Percentiles rank a stretch among this genome's conserved stretches.
Evolutionary conservation across 805 yeast genomes (phyloP).

Genomic region (Priceomyces melissophilus): DNA sequence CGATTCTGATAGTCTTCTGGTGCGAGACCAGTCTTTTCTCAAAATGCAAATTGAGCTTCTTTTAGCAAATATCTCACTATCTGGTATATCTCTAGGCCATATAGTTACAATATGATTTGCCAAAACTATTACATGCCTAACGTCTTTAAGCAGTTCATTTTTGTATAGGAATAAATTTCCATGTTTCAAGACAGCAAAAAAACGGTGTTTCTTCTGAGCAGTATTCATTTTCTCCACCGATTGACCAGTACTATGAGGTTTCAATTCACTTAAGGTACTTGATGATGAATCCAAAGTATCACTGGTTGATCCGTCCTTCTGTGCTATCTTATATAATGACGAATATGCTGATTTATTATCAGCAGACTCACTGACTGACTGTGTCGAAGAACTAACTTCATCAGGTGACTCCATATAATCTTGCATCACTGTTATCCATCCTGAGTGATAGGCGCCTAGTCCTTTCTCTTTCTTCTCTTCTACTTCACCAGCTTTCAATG

Average conservation of each 20-base stretch:
- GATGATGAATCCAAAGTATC: slow-evolving; percentile 1
- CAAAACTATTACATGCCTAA: slow-evolving; percentile 75
- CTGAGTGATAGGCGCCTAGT: slow-evolving; percentile 59
- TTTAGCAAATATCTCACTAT: slow-evolving; percentile 77
- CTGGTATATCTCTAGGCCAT: slow-evolving; percentile 80
- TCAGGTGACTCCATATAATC: slow-evolving; percentile 52
- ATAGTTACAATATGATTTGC: slow-evolving; percentile 66
- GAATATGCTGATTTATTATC: slow-evolving; percentile 56
- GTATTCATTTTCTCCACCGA: slow-evolving; percentile 12
- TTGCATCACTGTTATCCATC: slow-evolving; percentile 83
- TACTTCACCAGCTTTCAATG: slow-evolving; percentile 54
- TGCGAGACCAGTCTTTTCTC: slow-evolving; percentile 38
- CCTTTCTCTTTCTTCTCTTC: slow-evolving; percentile 61
- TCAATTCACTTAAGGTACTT: slow-evolving; percentile 4
- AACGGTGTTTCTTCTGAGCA: slow-evolving; percentile 52
- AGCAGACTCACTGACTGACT: slow-evolving; percentile 35
- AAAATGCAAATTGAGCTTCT: slow-evolving; percentile 74
- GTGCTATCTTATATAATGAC: slow-evolving; percentile 56
- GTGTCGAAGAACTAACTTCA: slow-evolving; percentile 48
- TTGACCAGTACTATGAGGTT: slow-evolving; percentile 5
- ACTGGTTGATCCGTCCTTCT: slow-evolving; percentile 19
- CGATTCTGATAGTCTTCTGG: slow-evolving; percentile 17
- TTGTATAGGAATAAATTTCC: slow-evolving; percentile 85
- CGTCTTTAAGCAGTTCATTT: slow-evolving; percentile 61
- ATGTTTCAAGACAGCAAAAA: slow-evolving; percentile 72